phyloP scores from a whole-genome alignment of 2,329 filamentous ascomycete genomes.

The Scytalidium lignicola region DNA sequence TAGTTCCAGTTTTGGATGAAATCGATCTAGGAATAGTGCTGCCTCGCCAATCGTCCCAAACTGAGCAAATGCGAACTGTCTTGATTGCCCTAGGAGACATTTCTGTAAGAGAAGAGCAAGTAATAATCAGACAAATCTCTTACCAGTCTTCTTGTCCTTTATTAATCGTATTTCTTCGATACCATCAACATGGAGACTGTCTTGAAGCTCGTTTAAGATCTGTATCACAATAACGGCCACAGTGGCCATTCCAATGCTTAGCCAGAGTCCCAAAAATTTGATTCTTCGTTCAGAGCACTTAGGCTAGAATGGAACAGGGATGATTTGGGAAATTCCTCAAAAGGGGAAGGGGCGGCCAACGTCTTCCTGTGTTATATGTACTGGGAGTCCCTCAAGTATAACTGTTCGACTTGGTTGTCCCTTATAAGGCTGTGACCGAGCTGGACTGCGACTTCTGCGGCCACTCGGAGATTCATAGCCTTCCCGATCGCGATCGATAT shows the following conservation, averaged over 20 bases:
- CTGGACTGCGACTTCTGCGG: conserved; percentile 21
- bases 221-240: conserved; percentile 34
- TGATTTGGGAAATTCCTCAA: conserved; percentile 12
- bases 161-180: conserved; percentile 53
- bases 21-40: conserved; percentile 45
- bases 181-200: conserved; percentile 44
- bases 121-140: conserved; percentile 8
- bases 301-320: conserved; percentile 20
- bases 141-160: conserved; percentile 53
- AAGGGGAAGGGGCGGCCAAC: conserved; percentile 39
- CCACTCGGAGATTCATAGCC: conserved; percentile 25
- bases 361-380: conserved; percentile 44
- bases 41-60: conserved; percentile 45
- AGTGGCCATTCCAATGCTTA: conserved; percentile 29
- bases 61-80: conserved; percentile 51
- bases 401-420: conserved; percentile 43
- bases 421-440: conserved; percentile 27
- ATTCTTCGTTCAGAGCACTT: conserved; percentile 27
- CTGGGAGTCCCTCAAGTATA: conserved; percentile 49
- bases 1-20: conserved; percentile 44
- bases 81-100: conserved; percentile 40
- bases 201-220: conserved; percentile 50
- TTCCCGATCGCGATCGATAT: conserved; percentile 29
- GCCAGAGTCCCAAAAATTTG: conserved; percentile 28
- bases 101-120: conserved; percentile 6